Conservation (phyloP, 495 filamentous ascomycete species). For the Aspergillus bertholletiae region DNA sequence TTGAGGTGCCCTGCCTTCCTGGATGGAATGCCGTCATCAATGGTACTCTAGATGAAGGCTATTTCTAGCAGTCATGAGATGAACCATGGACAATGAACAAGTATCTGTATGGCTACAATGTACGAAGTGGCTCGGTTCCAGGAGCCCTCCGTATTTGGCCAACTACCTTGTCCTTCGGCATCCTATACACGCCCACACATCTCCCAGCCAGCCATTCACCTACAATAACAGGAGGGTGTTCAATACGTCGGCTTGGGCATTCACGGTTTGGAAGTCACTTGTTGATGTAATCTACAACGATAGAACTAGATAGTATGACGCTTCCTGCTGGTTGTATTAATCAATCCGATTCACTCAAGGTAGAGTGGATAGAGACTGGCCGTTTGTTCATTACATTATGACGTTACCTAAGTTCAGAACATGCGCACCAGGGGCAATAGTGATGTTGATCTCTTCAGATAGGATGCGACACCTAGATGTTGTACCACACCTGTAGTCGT, state of each 20-base stretch:
- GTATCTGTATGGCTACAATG: too few species aligned
- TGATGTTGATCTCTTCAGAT: constrained; percentile 26
- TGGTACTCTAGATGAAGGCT: too few species aligned
- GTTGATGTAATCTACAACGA: constrained; percentile 24
- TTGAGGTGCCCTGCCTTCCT: too few species aligned
- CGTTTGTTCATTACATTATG: constrained; percentile 29
- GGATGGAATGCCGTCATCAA: too few species aligned
- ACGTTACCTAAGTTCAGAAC: constrained; percentile 51
- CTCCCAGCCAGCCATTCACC: constrained; percentile 21
- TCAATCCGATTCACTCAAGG: constrained; percentile 34
- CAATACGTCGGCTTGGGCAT: constrained; percentile 9
- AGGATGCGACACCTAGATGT: too few species aligned
- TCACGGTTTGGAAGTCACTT: constrained; percentile 21
- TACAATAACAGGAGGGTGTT: constrained; percentile 24
- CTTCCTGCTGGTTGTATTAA: constrained; percentile 23
- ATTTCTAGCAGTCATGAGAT: too few species aligned
- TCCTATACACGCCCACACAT: constrained; percentile 25
- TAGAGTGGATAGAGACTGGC: constrained; percentile 24
- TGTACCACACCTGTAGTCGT: constrained; percentile 43
- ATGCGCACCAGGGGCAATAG: constrained; percentile 32
- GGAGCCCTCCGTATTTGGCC: constrained; percentile 4
- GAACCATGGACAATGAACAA: too few species aligned
- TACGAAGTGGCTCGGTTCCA: background rate
- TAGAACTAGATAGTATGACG: constrained; percentile 26
- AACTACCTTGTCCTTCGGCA: constrained; percentile 4